Conservation (phyloP, 306 rosid species). For the Fragaria nilgerrensis region DNA sequence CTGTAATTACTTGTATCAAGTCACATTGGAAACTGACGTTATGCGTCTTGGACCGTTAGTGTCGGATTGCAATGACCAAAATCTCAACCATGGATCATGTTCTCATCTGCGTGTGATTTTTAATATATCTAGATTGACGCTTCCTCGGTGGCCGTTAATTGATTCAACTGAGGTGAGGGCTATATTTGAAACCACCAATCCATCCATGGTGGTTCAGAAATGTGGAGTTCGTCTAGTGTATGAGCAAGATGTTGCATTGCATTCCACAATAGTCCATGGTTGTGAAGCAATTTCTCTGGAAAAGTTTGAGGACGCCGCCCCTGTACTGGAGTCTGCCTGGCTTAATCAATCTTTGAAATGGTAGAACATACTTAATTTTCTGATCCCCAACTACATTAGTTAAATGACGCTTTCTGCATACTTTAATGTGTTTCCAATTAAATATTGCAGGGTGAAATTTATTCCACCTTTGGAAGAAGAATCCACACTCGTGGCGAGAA, state of each 20-base stretch:
- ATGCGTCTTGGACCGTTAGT: not conserved
- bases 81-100: not conserved
- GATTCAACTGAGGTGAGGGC: not conserved
- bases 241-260: not conserved
- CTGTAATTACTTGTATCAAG: not conserved
- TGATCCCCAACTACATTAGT: no score
- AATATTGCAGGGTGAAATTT: no score
- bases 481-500: no score
- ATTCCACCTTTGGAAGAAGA: no score
- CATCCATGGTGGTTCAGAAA: not conserved
- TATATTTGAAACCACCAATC: not conserved
- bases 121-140: not conserved
- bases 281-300: not conserved
- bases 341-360: no score
- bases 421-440: no score
- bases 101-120: not conserved
- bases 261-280: not conserved
- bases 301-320: no score
- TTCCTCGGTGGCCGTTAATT: not conserved
- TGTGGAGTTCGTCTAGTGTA: not conserved
- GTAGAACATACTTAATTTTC: no score
- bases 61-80: no score
- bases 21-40: not conserved
- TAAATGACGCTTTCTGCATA: no score
- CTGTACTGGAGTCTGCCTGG: not conserved